Evolutionary conservation across 495 filamentous ascomycete genomes (phyloP).

Genomic region (Symbiotaphrina buchneri): DNA sequence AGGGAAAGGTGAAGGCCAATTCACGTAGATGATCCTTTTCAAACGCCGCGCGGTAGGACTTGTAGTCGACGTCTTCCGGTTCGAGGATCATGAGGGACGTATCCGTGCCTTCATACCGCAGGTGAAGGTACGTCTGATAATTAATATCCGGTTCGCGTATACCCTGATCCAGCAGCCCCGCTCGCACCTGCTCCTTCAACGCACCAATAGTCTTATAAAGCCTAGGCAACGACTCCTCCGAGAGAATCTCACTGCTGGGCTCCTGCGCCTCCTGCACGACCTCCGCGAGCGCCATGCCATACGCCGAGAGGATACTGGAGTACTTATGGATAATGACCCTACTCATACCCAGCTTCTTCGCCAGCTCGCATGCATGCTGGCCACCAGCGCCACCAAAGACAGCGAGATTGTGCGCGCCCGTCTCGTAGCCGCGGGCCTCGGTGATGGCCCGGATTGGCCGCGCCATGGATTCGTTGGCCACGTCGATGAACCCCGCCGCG

Average conservation of each 20-base stretch:
- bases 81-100: constrained; percentile 26
- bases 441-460: constrained; percentile 30
- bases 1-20: constrained; percentile 23
- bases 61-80: constrained; percentile 10
- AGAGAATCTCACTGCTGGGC: constrained; percentile 19
- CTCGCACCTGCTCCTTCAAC: not conserved
- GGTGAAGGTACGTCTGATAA: constrained; percentile 26
- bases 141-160: constrained; percentile 13
- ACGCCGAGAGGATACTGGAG: constrained; percentile 27
- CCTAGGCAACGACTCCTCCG: constrained; percentile 5
- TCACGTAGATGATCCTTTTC: constrained; percentile 23
- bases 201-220: not conserved
- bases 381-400: constrained; percentile 31
- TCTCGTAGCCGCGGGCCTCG: constrained; percentile 26
- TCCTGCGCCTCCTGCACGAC: constrained; percentile 25
- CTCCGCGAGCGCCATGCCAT: constrained; percentile 28
- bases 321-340: constrained; percentile 30
- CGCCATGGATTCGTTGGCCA: constrained; percentile 30
- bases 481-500: constrained; percentile 26
- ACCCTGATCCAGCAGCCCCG: constrained; percentile 1
- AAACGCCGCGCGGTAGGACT: constrained; percentile 20
- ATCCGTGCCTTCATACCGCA: constrained; percentile 29
- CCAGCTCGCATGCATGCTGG: constrained; percentile 29
- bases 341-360: constrained; percentile 24
- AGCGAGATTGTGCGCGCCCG: constrained; percentile 24